phyloP scores from a whole-genome alignment of 345 rosid species.

The Sonneratia alba region DNA sequence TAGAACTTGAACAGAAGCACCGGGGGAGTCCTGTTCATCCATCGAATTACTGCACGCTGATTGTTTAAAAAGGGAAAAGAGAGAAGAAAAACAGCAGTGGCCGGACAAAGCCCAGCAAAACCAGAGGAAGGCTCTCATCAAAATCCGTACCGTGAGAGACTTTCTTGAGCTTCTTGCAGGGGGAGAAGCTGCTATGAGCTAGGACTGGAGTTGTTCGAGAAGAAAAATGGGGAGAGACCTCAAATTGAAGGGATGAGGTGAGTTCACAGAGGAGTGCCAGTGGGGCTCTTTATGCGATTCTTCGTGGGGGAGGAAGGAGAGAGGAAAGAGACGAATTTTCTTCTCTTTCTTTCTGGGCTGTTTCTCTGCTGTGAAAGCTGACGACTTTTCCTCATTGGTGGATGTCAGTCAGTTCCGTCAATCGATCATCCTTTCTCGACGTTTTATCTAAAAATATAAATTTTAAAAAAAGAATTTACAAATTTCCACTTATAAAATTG shows the following conservation, averaged over 20 bases:
- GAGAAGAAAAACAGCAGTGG: too few relatives aligned
- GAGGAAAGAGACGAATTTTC: not conserved
- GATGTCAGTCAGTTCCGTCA: not conserved
- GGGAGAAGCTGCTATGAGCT: not conserved
- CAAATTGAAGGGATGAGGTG: constrained; percentile 9
- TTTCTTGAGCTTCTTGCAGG: not conserved
- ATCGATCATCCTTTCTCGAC: too few relatives aligned
- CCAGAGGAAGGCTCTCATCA: not conserved
- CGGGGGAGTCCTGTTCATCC: too few relatives aligned
- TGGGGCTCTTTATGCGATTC: constrained; percentile 5
- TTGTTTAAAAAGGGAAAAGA: too few relatives aligned
- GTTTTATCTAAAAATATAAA: too few relatives aligned
- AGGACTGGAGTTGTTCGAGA: not conserved
- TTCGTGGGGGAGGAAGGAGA: not conserved
- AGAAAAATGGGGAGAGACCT: not conserved
- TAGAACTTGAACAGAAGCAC: not conserved
- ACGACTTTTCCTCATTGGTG: constrained; percentile 1
- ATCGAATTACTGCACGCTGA: too few relatives aligned
- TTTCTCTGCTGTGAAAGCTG: not conserved
- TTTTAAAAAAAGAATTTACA: too few relatives aligned
- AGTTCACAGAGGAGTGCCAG: not conserved
- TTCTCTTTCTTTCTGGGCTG: constrained; percentile 7
- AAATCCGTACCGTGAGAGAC: not conserved
- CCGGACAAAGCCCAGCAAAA: not conserved
- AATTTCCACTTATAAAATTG: too few relatives aligned